These are phyloP conservation scores for Avicennia marina DNA, from an alignment of 257 asterid species.

Conservation along the genomic window DNA sequence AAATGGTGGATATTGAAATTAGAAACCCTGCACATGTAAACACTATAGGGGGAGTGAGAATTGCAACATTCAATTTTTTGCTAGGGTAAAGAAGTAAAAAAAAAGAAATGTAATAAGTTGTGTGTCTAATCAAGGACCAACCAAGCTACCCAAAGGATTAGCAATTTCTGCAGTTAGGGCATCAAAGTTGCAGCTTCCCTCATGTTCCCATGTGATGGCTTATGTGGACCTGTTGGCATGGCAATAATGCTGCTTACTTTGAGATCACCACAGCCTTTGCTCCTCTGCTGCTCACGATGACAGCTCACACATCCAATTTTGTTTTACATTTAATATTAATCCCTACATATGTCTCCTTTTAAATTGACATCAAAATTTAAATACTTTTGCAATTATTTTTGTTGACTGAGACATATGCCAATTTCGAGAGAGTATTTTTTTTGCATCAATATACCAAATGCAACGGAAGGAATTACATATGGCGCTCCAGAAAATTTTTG, in stretches of 20 bases:
- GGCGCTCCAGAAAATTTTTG: too few relatives aligned
- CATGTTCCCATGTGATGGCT: slow-evolving; percentile 49
- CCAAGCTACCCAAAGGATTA: slow-evolving; percentile 12
- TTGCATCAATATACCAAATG: too few relatives aligned
- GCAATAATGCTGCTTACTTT: slow-evolving; percentile 34
- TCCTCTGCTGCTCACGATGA: slow-evolving; percentile 17
- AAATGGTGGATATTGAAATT: too few relatives aligned
- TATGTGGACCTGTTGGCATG: slow-evolving; percentile 34
- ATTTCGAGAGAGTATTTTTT: too few relatives aligned
- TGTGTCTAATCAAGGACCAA: slow-evolving; percentile 29
- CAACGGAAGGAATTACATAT: too few relatives aligned
- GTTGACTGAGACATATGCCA: too few relatives aligned
- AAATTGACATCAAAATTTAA: too few relatives aligned
- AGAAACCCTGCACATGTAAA: too few relatives aligned
- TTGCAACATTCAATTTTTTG: slow-evolving; percentile 4
- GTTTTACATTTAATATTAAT: background rate
- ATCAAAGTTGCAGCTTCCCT: slow-evolving; percentile 2
- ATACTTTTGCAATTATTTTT: too few relatives aligned
- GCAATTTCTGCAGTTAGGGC: slow-evolving; percentile 11
- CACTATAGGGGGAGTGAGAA: too few relatives aligned
- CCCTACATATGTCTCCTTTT: background rate
- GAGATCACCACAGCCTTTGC: slow-evolving; percentile 35
- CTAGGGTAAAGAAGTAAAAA: too few relatives aligned
- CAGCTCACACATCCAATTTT: slow-evolving; percentile 18
- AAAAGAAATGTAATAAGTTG: slow-evolving; percentile 33